Evolutionary conservation across 768 basidiomycete species (phyloP).

Genomic region (Phlebiopsis flavidoalba): DNA sequence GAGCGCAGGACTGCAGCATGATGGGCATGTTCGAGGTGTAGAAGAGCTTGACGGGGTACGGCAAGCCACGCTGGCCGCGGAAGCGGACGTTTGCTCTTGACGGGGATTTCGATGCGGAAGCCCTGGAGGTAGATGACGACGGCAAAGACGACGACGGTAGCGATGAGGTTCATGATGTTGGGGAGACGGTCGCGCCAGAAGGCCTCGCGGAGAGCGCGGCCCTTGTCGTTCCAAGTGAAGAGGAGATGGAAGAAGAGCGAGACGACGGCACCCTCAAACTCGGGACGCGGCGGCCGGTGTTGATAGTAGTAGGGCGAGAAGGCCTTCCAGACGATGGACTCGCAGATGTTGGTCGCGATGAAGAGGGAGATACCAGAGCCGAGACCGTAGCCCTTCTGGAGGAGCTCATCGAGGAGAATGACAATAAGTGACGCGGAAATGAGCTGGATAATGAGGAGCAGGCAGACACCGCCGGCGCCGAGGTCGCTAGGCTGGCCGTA

Average conservation of each 20-base stretch:
- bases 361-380: slow-evolving; percentile 98
- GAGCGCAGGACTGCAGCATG: slow-evolving; percentile 89
- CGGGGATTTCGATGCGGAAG: slow-evolving; percentile 97
- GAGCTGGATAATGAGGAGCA: slow-evolving; percentile 94
- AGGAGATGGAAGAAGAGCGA: slow-evolving; percentile 89
- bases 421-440: slow-evolving; percentile 93
- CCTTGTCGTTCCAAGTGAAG: slow-evolving; percentile 98
- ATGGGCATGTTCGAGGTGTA: slow-evolving; percentile 99
- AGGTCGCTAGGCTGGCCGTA: slow-evolving; percentile 92
- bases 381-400: slow-evolving; percentile 98
- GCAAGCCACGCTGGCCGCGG: slow-evolving; percentile 90
- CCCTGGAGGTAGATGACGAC: slow-evolving; percentile 98
- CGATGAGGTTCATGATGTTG: slow-evolving; percentile 96
- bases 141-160: slow-evolving; percentile 88
- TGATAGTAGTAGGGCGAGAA: slow-evolving; percentile 91
- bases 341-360: slow-evolving; percentile 99
- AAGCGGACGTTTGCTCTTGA: slow-evolving; percentile 95
- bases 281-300: slow-evolving; percentile 96
- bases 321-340: slow-evolving; percentile 99
- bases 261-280: slow-evolving; percentile 96
- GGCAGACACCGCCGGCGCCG: slow-evolving; percentile 93
- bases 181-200: slow-evolving; percentile 97
- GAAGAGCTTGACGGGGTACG: slow-evolving; percentile 97
- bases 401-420: slow-evolving; percentile 96
- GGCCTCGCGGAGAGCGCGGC: slow-evolving; percentile 92